Base-by-base conservation (phyloP, 176 grass and related monocot species). In the Bothriochloa decipiens region DNA sequence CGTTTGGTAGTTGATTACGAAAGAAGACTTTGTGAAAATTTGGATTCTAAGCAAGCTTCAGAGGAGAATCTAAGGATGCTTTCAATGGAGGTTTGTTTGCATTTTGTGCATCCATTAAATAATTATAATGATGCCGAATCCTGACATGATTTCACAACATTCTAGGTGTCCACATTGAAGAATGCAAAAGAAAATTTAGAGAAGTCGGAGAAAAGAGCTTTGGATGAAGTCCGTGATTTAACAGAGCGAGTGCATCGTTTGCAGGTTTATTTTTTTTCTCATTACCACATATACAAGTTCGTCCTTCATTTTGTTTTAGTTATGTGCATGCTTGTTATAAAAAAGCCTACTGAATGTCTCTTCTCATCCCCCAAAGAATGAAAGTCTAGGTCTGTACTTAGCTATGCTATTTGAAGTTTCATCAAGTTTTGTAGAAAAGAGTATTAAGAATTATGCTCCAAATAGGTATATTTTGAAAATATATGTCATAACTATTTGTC, bases 1-100 rank as follows among this genome's bases (percentile, higher is more conserved):
- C 91, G 89, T 45, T 86, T 99, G 85, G 22, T 99, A 35, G 72
- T 96, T 87, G 97, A 94, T 89, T 92, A 96, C 0, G 91, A 99
- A 89, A 94, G 87, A 81, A 89, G 84, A 79, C 67, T 96, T 3
- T 89, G 91, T 77, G 93, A 99, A 90, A 89, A 79, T 88, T 81
- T 86, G 50, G 91, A 99, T 81, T 91, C 93, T 84, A 84, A 92
- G 70, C 90, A 94, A 86, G 71, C 50, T 40, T 75, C 91, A 61
- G 93, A 96, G 71, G 96, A 96, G 20, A 99, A 88, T 62, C 86
- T 84, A 77, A 86, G 93, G 83, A 92, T 92, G 40, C 78, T 99
- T 18, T 96, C 79, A 70, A 88, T 93, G 92, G 91, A 97, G 95
- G 95, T 95, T 29, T 66, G 64, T 64, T 78, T n/a, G 43, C 57